Conservation (phyloP, 2,329 filamentous ascomycete genomes). For the Ceratocystis smalleyi region DNA sequence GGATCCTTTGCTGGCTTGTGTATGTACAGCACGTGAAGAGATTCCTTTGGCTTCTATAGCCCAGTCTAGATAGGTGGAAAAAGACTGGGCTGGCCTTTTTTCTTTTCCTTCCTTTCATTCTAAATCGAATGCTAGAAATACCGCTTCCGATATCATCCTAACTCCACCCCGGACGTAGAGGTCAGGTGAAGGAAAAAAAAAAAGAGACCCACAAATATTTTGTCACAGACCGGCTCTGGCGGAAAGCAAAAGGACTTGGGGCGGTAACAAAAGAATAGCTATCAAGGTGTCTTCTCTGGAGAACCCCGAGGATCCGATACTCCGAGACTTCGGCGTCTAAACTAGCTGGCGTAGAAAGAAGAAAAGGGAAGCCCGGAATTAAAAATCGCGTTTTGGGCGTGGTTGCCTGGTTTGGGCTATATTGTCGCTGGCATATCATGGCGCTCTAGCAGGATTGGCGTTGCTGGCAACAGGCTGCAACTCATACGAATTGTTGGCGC, state of each 20-base stretch:
- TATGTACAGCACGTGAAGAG: background rate
- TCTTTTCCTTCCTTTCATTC: background rate
- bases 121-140: background rate
- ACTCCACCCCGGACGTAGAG: background rate
- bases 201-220: background rate
- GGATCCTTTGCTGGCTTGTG: no score
- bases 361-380: background rate
- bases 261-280: background rate
- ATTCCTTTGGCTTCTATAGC: background rate
- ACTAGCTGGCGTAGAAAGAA: background rate
- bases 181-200: background rate
- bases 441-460: background rate
- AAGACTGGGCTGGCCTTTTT: background rate
- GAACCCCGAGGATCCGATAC: background rate
- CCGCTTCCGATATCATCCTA: conserved; percentile 11
- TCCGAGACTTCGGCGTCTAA: conserved; percentile 1
- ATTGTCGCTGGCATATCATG: background rate
- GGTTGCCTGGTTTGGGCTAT: background rate
- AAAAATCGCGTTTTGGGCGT: background rate
- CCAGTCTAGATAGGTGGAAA: background rate
- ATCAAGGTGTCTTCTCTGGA: background rate
- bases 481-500: background rate
- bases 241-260: background rate
- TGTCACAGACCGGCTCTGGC: background rate
- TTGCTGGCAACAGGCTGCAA: no score